Evolutionary conservation across 208 protist species (phyloP), one percentile per base, ranked within the genome.

Genomic region (Leishmania aethiopica): DNA sequence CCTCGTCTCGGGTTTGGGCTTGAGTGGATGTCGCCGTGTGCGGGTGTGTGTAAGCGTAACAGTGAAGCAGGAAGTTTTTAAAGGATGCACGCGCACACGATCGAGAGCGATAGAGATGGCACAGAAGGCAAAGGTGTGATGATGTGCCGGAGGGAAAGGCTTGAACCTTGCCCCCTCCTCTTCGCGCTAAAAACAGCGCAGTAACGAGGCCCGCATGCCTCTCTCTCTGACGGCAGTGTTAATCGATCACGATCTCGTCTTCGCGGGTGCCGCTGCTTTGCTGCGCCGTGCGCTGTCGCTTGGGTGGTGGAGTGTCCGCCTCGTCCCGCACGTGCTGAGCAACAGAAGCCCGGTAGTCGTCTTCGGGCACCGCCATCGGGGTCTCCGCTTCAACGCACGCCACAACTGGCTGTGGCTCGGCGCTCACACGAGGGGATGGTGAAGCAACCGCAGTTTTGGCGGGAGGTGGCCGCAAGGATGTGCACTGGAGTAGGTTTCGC

Each of bases 221-320:
- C 40, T 45, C 17, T 55, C 47, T 45, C 42, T n/a, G n/a, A 10
- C 13, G n/a, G 32, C 7, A 77, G 51, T 15, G 32, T 57, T 78
- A 85, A 35, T 85, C 82, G 47, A 85, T 85, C 28, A 85, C 55
- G 8, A 81, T 42, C 72, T 79, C 82, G 13, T 85, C 72, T 17
- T 81, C 53, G 22, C 77, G 62, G 22, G 45, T 51, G 7, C n/a
- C 49, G 19, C 72, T 67, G 62, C 82, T 49, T 64, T 47, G 77
- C 77, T 11, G 45, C 8, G 77, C 51, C 1, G 73, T 75, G 70
- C 82, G 77, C 28, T 45, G 82, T 42, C 82, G 77, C 77, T 82
- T 85, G 25, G 51, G 42, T 22, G 82, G 62, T 22, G 62, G 60
- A 11, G 77, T 6, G 3, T 15, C 71, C 2, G 49, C 32, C 72